A percentile compares a stretch with the other conserved stretches of the same genome.
Evolutionary conservation across 306 rosid genomes (phyloP).

Genomic region (Rosa lucieae): DNA sequence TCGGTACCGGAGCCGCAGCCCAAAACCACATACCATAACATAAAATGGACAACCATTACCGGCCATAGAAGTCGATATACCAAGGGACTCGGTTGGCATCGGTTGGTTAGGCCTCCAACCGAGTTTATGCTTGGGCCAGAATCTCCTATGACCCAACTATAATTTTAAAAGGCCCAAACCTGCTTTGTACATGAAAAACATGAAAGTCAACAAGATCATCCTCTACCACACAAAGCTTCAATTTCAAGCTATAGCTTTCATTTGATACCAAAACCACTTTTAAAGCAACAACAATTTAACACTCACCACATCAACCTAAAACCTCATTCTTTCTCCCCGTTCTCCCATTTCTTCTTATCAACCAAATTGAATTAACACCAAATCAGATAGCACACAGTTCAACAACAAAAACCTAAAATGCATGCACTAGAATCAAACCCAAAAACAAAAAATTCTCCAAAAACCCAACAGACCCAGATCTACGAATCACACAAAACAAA

Average conservation of each 20-base stretch:
- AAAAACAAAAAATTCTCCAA: not conserved
- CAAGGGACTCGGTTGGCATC: too few species aligned
- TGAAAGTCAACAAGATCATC: not conserved
- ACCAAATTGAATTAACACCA: constrained; percentile 11
- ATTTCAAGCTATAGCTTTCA: not conserved
- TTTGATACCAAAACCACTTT: not conserved
- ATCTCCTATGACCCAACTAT: too few species aligned
- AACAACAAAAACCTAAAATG: not conserved
- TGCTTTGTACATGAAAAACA: too few species aligned
- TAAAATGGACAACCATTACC: too few species aligned
- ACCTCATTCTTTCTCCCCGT: not conserved
- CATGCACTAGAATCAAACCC: constrained; percentile 8
- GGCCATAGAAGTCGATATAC: too few species aligned
- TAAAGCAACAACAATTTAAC: not conserved
- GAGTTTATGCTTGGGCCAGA: too few species aligned
- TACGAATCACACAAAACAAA: constrained; percentile 9
- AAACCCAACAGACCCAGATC: constrained; percentile 40
- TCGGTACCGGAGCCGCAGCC: too few species aligned
- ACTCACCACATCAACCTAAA: not conserved
- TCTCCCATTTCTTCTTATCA: not conserved
- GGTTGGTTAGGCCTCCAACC: too few species aligned
- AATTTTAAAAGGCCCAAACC: too few species aligned
- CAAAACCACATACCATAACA: too few species aligned
- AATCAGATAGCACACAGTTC: not conserved
- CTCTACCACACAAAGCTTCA: not conserved